A percentile compares a stretch with the other conserved stretches of the same genome.
These are phyloP conservation scores for Rubia yunnanensis DNA, from an alignment of 257 asterid species.

Conservation along the genomic window DNA sequence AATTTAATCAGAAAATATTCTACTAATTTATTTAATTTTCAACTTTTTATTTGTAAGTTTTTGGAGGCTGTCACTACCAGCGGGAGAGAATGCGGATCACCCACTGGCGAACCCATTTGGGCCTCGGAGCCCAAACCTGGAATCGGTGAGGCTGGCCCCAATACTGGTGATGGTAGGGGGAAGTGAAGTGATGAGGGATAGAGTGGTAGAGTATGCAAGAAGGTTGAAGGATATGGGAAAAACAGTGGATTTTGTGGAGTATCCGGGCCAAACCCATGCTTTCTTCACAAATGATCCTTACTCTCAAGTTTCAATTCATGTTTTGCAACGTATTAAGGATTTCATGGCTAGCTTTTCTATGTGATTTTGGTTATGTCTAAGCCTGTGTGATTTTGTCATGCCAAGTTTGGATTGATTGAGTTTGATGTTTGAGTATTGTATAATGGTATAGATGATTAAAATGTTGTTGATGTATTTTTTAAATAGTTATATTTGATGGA, in stretches of 20 bases:
- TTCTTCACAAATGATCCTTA: constrained; percentile 48
- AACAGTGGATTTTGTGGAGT: constrained; percentile 26
- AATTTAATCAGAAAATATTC: too few species aligned
- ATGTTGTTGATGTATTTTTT: too few species aligned
- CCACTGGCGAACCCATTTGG: constrained; percentile 71
- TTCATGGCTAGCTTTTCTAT: not conserved
- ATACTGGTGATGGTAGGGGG: constrained; percentile 52
- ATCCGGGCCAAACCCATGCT: constrained; percentile 46
- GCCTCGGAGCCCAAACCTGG: constrained; percentile 43
- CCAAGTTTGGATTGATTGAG: too few species aligned
- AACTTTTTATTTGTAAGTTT: constrained; percentile 20
- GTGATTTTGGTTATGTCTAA: too few species aligned
- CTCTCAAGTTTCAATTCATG: constrained; percentile 28
- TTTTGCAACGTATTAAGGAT: constrained; percentile 15
- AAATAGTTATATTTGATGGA: too few species aligned
- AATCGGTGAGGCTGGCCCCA: constrained; percentile 35
- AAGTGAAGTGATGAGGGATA: constrained; percentile 49
- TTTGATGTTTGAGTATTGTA: too few species aligned
- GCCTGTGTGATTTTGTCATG: too few species aligned
- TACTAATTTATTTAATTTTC: too few species aligned
- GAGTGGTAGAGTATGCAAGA: constrained; percentile 40
- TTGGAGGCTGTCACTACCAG: constrained; percentile 64
- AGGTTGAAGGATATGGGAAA: constrained; percentile 37
- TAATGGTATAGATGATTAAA: too few species aligned
- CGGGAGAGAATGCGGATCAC: constrained; percentile 42